Conservation (phyloP, 371 early-diverging fungal species). For the Chytridiales sp. region DNA sequence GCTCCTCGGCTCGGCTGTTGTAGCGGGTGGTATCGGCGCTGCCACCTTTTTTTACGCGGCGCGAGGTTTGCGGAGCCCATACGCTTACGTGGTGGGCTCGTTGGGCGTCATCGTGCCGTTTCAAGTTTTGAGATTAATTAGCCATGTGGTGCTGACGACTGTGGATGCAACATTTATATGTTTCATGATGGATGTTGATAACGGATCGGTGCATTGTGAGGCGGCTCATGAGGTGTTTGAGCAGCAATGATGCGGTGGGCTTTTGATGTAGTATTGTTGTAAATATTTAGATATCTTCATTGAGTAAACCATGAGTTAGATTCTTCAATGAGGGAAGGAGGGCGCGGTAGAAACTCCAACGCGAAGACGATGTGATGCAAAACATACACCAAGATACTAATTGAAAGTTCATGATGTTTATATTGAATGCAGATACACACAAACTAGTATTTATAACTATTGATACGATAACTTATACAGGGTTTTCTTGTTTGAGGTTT, state of each 20-base stretch:
- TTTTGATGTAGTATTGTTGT: too few relatives aligned
- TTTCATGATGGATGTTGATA: conserved; percentile 77
- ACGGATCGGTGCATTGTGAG: conserved; percentile 60
- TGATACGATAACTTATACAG: too few relatives aligned
- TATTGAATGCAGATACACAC: too few relatives aligned
- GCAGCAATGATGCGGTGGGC: conserved; percentile 14
- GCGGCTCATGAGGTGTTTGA: conserved; percentile 46
- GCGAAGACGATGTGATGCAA: too few relatives aligned
- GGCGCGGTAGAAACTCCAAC: too few relatives aligned
- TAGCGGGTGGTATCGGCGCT: conserved; percentile 60
- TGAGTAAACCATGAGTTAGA: too few relatives aligned
- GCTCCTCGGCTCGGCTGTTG: conserved; percentile 27
- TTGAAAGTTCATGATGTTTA: too few relatives aligned
- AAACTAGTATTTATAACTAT: too few relatives aligned
- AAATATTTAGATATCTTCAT: too few relatives aligned
- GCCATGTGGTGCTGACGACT: conserved; percentile 71
- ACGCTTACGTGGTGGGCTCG: conserved; percentile 68
- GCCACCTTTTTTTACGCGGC: conserved; percentile 66
- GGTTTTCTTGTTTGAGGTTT: too few relatives aligned
- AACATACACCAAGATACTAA: too few relatives aligned
- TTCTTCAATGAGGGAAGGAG: too few relatives aligned
- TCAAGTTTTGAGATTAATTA: conserved; percentile 67
- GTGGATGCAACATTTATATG: conserved; percentile 78
- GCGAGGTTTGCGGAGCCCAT: conserved; percentile 61
- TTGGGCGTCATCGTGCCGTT: conserved; percentile 64